A percentile compares a stretch with the other conserved stretches of the same genome.
These are phyloP conservation scores for Mycocentrospora acerina DNA, from an alignment of 2,329 filamentous ascomycete species.

Conservation along the genomic window DNA sequence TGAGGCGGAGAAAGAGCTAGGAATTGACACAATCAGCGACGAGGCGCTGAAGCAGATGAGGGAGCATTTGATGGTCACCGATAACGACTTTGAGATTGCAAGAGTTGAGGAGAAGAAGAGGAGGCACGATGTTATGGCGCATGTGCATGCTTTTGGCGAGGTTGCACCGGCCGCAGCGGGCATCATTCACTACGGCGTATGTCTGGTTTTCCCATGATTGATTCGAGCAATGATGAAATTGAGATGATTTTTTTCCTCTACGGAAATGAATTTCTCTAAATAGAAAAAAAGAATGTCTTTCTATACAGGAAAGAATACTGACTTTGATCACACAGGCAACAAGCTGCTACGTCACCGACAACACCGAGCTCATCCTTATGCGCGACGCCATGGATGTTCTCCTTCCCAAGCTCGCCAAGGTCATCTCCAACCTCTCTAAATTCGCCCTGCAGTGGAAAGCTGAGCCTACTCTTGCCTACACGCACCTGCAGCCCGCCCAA, in stretches of 20 bases:
- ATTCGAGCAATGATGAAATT: not conserved
- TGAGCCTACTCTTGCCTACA: conserved; percentile 73
- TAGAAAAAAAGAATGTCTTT: too few relatives aligned
- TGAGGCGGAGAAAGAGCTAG: conserved; percentile 78
- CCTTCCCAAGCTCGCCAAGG: conserved; percentile 73
- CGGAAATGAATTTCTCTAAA: too few relatives aligned
- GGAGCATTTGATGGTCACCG: conserved; percentile 47
- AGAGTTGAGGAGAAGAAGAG: conserved; percentile 55
- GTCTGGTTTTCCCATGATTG: conserved; percentile 49
- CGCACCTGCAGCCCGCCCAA: conserved; percentile 68
- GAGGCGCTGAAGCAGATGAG: conserved; percentile 56
- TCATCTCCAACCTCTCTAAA: conserved; percentile 70
- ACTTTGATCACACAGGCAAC: conserved; percentile 14
- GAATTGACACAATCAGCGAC: conserved; percentile 68
- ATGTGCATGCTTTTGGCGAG: conserved; percentile 72
- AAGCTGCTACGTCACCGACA: conserved; percentile 31
- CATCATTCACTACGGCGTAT: conserved; percentile 73
- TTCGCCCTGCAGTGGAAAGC: conserved; percentile 76
- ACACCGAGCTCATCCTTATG: conserved; percentile 62
- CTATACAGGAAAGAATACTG: not conserved
- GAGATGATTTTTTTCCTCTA: too few relatives aligned
- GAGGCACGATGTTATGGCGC: conserved; percentile 68
- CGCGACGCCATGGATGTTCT: conserved; percentile 74
- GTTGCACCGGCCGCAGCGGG: conserved; percentile 76
- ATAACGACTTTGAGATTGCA: conserved; percentile 51